phyloP scores from a whole-genome alignment of 495 filamentous ascomycete genomes.

The Aspergillus conjunctus region DNA sequence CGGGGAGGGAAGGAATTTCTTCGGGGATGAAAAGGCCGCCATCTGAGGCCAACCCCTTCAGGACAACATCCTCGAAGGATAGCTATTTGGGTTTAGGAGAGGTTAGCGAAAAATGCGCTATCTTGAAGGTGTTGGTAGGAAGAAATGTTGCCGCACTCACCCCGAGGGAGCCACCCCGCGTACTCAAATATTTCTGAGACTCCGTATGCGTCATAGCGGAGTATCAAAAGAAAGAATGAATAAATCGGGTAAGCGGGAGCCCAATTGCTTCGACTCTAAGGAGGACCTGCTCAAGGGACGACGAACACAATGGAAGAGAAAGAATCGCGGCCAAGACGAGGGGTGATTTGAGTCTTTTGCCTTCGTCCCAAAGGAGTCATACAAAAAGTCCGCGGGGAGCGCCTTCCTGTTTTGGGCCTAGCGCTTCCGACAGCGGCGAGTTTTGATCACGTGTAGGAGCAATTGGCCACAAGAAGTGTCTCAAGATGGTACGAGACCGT shows the following conservation, averaged over 20 bases:
- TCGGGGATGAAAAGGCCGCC: conserved; percentile 91
- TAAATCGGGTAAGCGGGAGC: not conserved
- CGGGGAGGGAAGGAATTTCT: conserved; percentile 58
- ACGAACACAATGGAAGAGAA: conserved; percentile 2
- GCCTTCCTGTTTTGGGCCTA: conserved; percentile 21
- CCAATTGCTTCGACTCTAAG: not conserved
- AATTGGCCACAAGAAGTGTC: not conserved
- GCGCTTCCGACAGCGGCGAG: conserved; percentile 37
- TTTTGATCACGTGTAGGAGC: conserved; percentile 24
- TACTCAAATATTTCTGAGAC: conserved; percentile 81
- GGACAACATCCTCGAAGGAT: conserved; percentile 86
- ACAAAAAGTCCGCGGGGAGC: conserved; percentile 16
- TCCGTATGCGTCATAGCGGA: conserved; percentile 24
- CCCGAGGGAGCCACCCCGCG: conserved; percentile 75
- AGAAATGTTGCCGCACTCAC: conserved; percentile 46
- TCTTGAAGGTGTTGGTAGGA: not conserved
- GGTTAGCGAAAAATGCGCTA: conserved; percentile 16
- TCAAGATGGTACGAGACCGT: not conserved
- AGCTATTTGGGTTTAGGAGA: conserved; percentile 51
- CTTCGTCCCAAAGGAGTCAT: conserved; percentile 14
- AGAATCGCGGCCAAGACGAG: not conserved
- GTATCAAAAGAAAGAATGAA: not conserved
- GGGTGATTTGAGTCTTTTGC: not conserved
- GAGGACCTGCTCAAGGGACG: not conserved
- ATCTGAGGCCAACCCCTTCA: conserved; percentile 88